Evolutionary conservation across 352 stramenopile species (phyloP).

Genomic region (Phytophthora meadii): DNA sequence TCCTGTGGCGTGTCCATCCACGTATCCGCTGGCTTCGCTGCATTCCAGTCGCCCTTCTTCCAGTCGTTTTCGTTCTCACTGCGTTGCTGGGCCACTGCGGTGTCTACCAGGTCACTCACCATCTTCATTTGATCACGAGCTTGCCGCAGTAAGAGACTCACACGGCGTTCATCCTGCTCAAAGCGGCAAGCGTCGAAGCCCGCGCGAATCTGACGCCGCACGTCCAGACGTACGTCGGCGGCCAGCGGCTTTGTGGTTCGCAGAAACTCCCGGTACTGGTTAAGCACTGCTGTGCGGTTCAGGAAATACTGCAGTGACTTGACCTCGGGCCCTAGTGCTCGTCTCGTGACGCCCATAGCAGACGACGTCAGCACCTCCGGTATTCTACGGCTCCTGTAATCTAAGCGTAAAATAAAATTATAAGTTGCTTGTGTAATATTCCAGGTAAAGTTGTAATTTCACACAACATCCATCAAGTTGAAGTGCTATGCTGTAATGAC

Average conservation of each 20-base stretch:
- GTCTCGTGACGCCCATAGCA: slow-evolving; percentile 32
- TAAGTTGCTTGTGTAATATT: no score
- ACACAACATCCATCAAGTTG: no score
- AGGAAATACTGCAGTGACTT: slow-evolving; percentile 84
- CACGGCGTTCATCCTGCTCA: slow-evolving; percentile 61
- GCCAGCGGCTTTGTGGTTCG: slow-evolving; percentile 61
- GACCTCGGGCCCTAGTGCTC: slow-evolving; percentile 40
- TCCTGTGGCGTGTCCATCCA: slow-evolving; percentile 43
- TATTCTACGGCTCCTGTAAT: no score
- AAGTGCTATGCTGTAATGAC: slow-evolving; percentile 64
- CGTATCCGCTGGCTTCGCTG: slow-evolving; percentile 8
- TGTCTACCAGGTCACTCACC: slow-evolving; percentile 74
- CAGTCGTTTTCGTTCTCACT: slow-evolving; percentile 19
- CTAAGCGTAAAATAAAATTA: no score
- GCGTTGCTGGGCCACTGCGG: slow-evolving; percentile 59
- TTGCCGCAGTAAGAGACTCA: slow-evolving; percentile 57
- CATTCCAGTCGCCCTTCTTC: slow-evolving; percentile 34
- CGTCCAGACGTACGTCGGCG: slow-evolving; percentile 50
- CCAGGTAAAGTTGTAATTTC: no score
- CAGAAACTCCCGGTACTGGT: slow-evolving; percentile 73
- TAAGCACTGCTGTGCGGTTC: slow-evolving; percentile 65
- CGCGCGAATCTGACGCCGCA: slow-evolving; percentile 68
- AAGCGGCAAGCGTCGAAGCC: slow-evolving; percentile 60
- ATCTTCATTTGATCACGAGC: slow-evolving; percentile 71
- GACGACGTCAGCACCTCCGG: slow-evolving; percentile 9